phyloP scores from a whole-genome alignment of 768 basidiomycete genomes.

The Hypsizygus marmoreus region DNA sequence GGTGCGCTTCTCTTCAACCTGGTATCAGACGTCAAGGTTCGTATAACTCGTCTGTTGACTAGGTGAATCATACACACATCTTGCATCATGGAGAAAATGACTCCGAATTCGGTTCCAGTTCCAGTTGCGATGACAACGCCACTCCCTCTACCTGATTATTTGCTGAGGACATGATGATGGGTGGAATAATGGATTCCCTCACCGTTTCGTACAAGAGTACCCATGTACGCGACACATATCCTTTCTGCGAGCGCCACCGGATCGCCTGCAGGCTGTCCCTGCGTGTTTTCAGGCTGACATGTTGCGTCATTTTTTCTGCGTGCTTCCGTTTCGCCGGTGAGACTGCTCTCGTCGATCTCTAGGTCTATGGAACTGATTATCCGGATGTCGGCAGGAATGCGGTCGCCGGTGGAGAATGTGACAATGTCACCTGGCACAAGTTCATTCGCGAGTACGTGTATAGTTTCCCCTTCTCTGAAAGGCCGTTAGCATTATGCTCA shows the following conservation, averaged over 20 bases:
- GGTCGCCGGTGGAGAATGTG: constrained; percentile 87
- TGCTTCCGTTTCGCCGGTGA: constrained; percentile 91
- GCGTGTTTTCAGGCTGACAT: constrained; percentile 46
- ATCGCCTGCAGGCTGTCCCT: constrained; percentile 32
- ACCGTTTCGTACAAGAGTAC: constrained; percentile 91
- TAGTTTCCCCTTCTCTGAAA: constrained; percentile 56
- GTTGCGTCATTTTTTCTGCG: constrained; percentile 65
- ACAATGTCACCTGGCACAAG: constrained; percentile 96
- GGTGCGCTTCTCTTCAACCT: constrained; percentile 85
- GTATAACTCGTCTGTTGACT: constrained; percentile 15
- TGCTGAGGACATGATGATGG: constrained; percentile 2
- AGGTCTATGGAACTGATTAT: constrained; percentile 80
- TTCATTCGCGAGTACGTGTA: constrained; percentile 91
- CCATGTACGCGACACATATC: constrained; percentile 92
- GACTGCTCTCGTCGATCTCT: constrained; percentile 93
- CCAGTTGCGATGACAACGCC: constrained; percentile 91
- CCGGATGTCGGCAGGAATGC: constrained; percentile 91
- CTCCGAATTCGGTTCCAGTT: constrained; percentile 88
- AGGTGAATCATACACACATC: constrained; percentile 53
- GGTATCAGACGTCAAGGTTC: constrained; percentile 27
- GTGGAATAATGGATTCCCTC: constrained; percentile 11
- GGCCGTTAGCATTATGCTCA: constrained; percentile 24
- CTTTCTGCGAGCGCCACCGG: constrained; percentile 76
- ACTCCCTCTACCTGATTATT: constrained; percentile 63
- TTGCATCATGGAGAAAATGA: constrained; percentile 98